Percentiles rank a stretch among this genome's conserved stretches.
These are phyloP conservation scores for Mortierella sp. DNA, from an alignment of 371 early-diverging fungal species.

Conservation along the genomic window DNA sequence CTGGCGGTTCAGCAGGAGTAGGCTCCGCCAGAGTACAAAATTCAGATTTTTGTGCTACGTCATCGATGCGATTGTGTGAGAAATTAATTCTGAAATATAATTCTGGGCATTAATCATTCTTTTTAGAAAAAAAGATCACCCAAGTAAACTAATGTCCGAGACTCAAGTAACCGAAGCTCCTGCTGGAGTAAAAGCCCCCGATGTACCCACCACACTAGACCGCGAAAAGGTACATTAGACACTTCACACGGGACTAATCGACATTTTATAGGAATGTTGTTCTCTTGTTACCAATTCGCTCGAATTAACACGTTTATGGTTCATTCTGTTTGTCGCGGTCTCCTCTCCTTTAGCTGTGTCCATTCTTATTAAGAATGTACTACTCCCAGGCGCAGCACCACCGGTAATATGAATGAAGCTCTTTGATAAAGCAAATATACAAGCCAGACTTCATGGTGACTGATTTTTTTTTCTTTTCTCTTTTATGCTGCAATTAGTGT, in stretches of 20 bases:
- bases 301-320: neutral
- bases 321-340: neutral
- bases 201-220: neutral
- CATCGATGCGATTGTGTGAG: too few species aligned
- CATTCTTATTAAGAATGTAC: constrained; percentile 43
- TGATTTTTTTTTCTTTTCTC: neutral
- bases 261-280: neutral
- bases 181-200: neutral
- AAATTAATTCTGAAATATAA: too few species aligned
- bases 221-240: constrained; percentile 12
- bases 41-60: too few species aligned
- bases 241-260: neutral
- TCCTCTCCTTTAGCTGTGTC: constrained; percentile 22
- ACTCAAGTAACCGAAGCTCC: neutral
- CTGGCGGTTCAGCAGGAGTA: too few species aligned
- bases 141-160: neutral
- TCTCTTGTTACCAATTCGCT: neutral
- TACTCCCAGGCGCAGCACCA: constrained; percentile 28
- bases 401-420: constrained; percentile 12
- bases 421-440: neutral
- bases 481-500: constrained; percentile 13
- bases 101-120: too few species aligned
- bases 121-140: neutral
- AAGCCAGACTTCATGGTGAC: too few species aligned
- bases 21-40: too few species aligned